phyloP scores from a whole-genome alignment of 1,139 yeast genomes.

The Insectozyma bohioensis region DNA sequence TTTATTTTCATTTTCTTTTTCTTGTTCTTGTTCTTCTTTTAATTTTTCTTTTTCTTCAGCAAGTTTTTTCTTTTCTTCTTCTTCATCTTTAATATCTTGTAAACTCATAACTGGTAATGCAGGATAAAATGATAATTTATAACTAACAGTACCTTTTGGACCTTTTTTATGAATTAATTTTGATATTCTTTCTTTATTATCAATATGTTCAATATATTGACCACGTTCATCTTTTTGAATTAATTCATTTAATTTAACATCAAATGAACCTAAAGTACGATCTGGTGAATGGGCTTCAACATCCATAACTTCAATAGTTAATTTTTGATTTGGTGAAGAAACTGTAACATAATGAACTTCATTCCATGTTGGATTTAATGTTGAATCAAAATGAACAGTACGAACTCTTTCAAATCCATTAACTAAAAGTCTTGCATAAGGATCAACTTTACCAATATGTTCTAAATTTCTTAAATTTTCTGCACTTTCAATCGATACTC shows the following conservation, averaged over 20 bases:
- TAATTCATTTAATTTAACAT: slow-evolving; percentile 63
- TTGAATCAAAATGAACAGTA: slow-evolving; percentile 67
- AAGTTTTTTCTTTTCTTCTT: slow-evolving; percentile 33
- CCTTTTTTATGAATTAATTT: slow-evolving; percentile 71
- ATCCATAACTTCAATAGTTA: slow-evolving; percentile 90
- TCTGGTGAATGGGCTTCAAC: slow-evolving; percentile 75
- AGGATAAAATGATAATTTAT: slow-evolving; percentile 80
- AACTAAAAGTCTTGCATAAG: slow-evolving; percentile 77
- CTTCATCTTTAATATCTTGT: slow-evolving; percentile 62
- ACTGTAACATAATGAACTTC: slow-evolving; percentile 80
- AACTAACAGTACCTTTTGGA: slow-evolving; percentile 76
- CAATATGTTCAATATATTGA: slow-evolving; percentile 60
- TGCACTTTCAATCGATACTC: slow-evolving; percentile 72
- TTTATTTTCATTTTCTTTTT: slow-evolving; percentile 17
- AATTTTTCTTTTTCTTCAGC: slow-evolving; percentile 33
- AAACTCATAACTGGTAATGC: slow-evolving; percentile 72
- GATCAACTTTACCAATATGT: slow-evolving; percentile 87
- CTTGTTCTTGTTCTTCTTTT: slow-evolving; percentile 27
- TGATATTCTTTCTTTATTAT: slow-evolving; percentile 56
- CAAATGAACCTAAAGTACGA: slow-evolving; percentile 82
- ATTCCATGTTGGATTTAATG: slow-evolving; percentile 82
- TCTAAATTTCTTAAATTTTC: slow-evolving; percentile 79
- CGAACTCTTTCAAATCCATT: slow-evolving; percentile 78
- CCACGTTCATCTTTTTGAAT: slow-evolving; percentile 69
- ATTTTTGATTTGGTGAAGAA: slow-evolving; percentile 75